Conservation (phyloP, 768 basidiomycete genomes). For the Kwoniella sp. region DNA sequence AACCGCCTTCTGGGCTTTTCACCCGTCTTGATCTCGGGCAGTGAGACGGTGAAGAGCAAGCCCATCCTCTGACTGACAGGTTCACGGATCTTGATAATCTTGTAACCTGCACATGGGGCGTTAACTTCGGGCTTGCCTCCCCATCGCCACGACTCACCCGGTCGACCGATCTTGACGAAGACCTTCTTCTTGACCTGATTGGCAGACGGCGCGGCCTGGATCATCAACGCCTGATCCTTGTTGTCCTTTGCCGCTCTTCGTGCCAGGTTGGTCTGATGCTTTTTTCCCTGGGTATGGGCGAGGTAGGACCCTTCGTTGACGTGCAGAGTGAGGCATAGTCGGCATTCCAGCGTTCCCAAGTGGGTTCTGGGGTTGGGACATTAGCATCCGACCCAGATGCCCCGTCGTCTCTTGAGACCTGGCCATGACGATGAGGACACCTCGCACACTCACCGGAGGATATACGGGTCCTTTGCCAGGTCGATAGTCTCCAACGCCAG, state of each 20-base stretch:
- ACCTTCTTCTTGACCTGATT: conserved; percentile 80
- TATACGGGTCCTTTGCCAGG: conserved; percentile 70
- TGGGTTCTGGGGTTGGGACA: conserved; percentile 61
- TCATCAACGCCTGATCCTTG: conserved; percentile 85
- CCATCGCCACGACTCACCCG: conserved; percentile 49
- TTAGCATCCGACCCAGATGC: background rate
- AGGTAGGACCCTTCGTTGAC: conserved; percentile 99
- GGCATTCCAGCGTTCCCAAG: conserved; percentile 95
- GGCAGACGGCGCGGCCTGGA: conserved; percentile 55
- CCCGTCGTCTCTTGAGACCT: background rate
- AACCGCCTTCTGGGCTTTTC: conserved; percentile 81
- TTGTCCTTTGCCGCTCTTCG: conserved; percentile 95
- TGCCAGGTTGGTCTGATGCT: conserved; percentile 97
- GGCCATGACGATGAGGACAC: background rate
- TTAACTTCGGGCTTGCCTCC: conserved; percentile 5
- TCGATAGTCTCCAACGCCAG: conserved; percentile 96
- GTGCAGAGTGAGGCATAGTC: conserved; percentile 92
- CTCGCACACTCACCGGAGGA: conserved; percentile 10
- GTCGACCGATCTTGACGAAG: conserved; percentile 94
- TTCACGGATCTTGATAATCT: conserved; percentile 88
- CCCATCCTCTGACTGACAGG: conserved; percentile 79
- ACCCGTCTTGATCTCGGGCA: conserved; percentile 85
- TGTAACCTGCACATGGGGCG: conserved; percentile 54
- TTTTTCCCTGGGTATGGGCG: conserved; percentile 98
- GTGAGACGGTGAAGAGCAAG: conserved; percentile 85